Conservation (phyloP, 176 grass and related monocot species). For the Cenchrus purpureus region DNA sequence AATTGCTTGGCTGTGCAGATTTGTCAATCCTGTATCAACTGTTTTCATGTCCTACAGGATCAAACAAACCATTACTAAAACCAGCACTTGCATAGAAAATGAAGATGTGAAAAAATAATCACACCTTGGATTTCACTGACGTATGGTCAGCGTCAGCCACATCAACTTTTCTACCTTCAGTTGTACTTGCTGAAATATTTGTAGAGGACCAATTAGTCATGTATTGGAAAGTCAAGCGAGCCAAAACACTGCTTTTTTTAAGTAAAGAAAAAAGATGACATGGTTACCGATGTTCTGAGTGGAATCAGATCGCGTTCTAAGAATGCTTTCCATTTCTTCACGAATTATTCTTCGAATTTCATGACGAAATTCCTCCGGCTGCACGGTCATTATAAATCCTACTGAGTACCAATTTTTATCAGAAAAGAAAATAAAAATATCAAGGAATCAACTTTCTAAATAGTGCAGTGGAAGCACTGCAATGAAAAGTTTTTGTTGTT, state of each 20-base stretch:
- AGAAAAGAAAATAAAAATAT: not conserved
- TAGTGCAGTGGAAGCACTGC: not conserved
- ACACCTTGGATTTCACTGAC: slow-evolving; percentile 45
- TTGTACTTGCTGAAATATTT: slow-evolving; percentile 15
- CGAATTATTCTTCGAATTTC: slow-evolving; percentile 49
- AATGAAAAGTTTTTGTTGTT: slow-evolving; percentile 15
- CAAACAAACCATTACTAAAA: slow-evolving; percentile 6
- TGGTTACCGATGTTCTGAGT: slow-evolving; percentile 36
- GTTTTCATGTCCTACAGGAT: slow-evolving; percentile 57
- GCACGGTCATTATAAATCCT: slow-evolving; percentile 38
- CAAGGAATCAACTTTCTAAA: not conserved
- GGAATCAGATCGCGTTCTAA: slow-evolving; percentile 16
- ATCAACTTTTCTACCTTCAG: slow-evolving; percentile 45
- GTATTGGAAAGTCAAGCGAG: not conserved
- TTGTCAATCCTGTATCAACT: slow-evolving; percentile 52
- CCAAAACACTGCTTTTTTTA: not conserved
- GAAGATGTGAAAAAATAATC: slow-evolving; percentile 3
- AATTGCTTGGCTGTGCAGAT: slow-evolving; percentile 71
- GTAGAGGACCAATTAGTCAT: slow-evolving; percentile 25
- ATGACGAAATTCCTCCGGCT: slow-evolving; percentile 45
- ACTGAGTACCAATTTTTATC: not conserved
- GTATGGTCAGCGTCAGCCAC: slow-evolving; percentile 16
- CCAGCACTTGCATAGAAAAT: slow-evolving; percentile 4
- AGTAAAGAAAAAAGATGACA: slow-evolving; percentile 17
- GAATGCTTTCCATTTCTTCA: slow-evolving; percentile 46